Conservation (phyloP, 2,329 filamentous ascomycete genomes). For the Ceratocystis papillata region DNA sequence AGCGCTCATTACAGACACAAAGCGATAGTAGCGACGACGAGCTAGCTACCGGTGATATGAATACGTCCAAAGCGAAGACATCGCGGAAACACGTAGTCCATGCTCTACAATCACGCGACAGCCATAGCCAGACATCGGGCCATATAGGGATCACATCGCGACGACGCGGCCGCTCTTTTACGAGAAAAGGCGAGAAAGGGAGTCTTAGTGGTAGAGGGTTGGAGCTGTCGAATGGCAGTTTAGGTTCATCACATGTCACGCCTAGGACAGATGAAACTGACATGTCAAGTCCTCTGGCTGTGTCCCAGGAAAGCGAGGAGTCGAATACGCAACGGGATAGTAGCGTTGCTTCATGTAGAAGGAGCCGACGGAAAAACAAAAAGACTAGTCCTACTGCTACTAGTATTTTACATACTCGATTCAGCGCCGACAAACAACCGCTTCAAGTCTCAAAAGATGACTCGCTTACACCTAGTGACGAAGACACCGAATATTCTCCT, state of each 20-base stretch:
- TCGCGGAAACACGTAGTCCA: neutral
- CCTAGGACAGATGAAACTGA: no score
- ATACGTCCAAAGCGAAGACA: slow-evolving; percentile 4
- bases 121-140: neutral
- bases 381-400: neutral
- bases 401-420: neutral
- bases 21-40: slow-evolving; percentile 18
- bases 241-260: neutral
- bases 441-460: neutral
- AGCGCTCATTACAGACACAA: neutral
- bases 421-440: neutral
- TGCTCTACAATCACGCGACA: neutral
- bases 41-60: slow-evolving; percentile 14
- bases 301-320: neutral
- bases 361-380: no score
- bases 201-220: no score
- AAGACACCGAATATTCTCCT: neutral
- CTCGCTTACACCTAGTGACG: neutral
- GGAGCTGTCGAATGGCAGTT: no score
- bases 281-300: neutral
- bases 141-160: slow-evolving; percentile 4
- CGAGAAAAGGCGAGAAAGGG: neutral
- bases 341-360: neutral
- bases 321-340: neutral
- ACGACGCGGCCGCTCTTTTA: slow-evolving; percentile 1